These are phyloP conservation scores for Aspergillus fumigatus DNA, from an alignment of 2,329 filamentous ascomycete species.

Conservation along the genomic window DNA sequence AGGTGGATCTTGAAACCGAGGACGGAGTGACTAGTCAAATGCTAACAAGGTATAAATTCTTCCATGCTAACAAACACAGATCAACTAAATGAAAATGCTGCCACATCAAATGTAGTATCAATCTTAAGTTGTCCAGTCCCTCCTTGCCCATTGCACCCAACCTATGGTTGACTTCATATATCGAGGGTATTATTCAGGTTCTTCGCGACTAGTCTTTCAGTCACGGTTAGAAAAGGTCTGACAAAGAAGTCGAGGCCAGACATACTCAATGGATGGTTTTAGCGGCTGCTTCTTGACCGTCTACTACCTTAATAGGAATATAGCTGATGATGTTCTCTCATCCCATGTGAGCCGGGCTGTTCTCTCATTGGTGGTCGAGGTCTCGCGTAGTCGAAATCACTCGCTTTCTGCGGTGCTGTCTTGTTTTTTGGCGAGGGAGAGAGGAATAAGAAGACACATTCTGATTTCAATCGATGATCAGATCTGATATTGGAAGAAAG, in stretches of 20 bases:
- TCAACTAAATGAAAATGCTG: background rate
- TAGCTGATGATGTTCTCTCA: background rate
- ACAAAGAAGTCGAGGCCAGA: background rate
- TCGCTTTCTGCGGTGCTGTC: background rate
- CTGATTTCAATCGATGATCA: background rate
- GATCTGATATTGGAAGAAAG: background rate
- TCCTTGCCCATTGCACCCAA: background rate
- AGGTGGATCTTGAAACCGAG: too few relatives aligned
- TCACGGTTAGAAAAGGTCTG: background rate
- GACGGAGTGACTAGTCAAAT: too few relatives aligned
- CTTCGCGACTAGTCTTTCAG: background rate
- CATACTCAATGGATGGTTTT: background rate
- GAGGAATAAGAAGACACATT: background rate
- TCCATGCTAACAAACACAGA: background rate
- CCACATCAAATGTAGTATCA: background rate
- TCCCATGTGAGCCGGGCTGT: background rate
- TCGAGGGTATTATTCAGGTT: background rate
- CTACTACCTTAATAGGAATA: background rate
- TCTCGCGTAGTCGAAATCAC: background rate
- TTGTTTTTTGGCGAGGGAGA: background rate
- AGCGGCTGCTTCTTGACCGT: background rate
- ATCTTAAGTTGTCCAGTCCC: too few relatives aligned
- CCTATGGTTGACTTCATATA: background rate
- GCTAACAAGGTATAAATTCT: too few relatives aligned
- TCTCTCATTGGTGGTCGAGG: background rate